phyloP scores from a whole-genome alignment of 1,139 yeast species.

The Hansenula sp. region DNA sequence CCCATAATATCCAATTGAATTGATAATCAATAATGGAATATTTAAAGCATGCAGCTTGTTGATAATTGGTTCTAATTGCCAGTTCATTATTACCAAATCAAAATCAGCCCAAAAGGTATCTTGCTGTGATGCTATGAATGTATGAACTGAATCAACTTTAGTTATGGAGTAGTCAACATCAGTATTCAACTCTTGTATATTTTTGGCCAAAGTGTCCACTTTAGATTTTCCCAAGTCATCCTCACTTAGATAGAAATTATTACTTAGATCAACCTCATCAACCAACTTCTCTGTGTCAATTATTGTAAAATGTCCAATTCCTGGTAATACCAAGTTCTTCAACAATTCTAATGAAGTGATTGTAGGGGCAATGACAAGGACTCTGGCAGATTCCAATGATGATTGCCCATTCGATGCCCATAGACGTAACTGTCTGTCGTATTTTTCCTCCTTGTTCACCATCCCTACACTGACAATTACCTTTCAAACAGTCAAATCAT shows the following conservation, averaged over 20 bases:
- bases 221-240: constrained; percentile 42
- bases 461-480: too few relatives aligned
- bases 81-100: constrained; percentile 43
- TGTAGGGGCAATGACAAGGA: constrained; percentile 61
- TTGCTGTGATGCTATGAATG: constrained; percentile 18
- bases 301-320: constrained; percentile 65
- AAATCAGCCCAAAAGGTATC: constrained; percentile 46
- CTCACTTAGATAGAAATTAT: constrained; percentile 59
- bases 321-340: constrained; percentile 80
- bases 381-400: constrained; percentile 51
- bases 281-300: constrained; percentile 42
- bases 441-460: constrained; percentile 35
- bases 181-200: constrained; percentile 55
- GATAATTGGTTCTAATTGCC: constrained; percentile 25
- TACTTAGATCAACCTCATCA: constrained; percentile 39
- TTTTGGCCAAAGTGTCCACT: constrained; percentile 36
- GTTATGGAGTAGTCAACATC: constrained; percentile 38
- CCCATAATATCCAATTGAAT: constrained; percentile 66
- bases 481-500: too few relatives aligned
- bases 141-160: constrained; percentile 20
- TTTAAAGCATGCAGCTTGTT: constrained; percentile 38
- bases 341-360: constrained; percentile 64
- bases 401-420: constrained; percentile 84
- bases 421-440: constrained; percentile 84
- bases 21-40: constrained; percentile 52